phyloP scores from a whole-genome alignment of 2,329 filamentous ascomycete species.

The Lecanicillium sp. region DNA sequence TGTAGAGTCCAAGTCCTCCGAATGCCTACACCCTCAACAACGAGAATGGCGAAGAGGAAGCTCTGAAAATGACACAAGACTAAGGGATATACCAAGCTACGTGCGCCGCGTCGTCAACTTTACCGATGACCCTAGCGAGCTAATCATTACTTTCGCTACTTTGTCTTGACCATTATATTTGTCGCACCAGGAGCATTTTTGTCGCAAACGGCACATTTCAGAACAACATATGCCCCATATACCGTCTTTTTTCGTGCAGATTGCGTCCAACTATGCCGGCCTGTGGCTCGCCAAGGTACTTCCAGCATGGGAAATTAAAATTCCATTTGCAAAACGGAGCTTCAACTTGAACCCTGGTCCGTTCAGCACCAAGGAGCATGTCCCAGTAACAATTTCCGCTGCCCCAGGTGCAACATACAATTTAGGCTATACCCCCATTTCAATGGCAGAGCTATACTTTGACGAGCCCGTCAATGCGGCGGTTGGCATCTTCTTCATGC shows the following conservation, averaged over 20 bases:
- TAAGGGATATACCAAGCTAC: conserved; percentile 44
- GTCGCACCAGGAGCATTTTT: conserved; percentile 49
- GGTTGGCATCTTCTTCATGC: conserved; percentile 52
- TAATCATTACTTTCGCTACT: conserved; percentile 52
- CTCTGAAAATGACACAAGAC: conserved; percentile 40
- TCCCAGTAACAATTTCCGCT: conserved; percentile 45
- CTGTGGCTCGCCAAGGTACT: conserved; percentile 42
- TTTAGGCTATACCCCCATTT: conserved; percentile 41
- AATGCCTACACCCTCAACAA: conserved; percentile 4
- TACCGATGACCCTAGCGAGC: conserved; percentile 45
- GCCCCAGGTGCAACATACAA: conserved; percentile 45
- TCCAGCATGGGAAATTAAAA: conserved; percentile 34
- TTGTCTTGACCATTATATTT: conserved; percentile 45
- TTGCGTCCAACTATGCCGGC: conserved; percentile 47
- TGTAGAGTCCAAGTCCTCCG: conserved; percentile 5
- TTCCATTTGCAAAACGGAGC: conserved; percentile 37
- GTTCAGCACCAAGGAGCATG: conserved; percentile 50
- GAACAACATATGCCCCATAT: conserved; percentile 49
- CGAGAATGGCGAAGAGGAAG: conserved; percentile 13
- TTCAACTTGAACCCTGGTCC: conserved; percentile 49
- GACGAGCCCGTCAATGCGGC: conserved; percentile 40
- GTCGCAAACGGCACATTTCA: conserved; percentile 45
- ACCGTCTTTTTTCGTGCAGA: conserved; percentile 54
- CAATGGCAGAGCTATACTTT: conserved; percentile 49
- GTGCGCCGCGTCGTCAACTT: conserved; percentile 50